These are phyloP conservation scores for Ambrosiella beaveri DNA, from an alignment of 2,329 filamentous ascomycete genomes.

Conservation along the genomic window DNA sequence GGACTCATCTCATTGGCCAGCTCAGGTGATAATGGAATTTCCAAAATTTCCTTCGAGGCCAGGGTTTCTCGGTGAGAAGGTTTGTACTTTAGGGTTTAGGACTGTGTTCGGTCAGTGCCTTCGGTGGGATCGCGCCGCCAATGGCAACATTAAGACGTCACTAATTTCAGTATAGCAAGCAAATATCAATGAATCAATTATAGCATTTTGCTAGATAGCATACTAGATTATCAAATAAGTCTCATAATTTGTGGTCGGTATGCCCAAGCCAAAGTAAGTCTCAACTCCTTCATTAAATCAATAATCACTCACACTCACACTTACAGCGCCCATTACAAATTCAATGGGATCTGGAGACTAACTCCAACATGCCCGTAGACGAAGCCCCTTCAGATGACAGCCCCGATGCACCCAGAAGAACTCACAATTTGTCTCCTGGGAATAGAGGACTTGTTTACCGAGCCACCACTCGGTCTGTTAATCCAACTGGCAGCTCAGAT, in stretches of 20 bases:
- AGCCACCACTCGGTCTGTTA: constrained; percentile 24
- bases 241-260: constrained; percentile 23
- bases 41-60: background rate
- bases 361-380: constrained; percentile 50
- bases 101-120: background rate
- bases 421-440: constrained; percentile 85
- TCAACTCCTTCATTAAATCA: background rate
- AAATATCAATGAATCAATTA: background rate
- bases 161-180: background rate
- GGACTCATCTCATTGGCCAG: background rate
- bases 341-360: constrained; percentile 52
- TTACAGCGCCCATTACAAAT: constrained; percentile 58
- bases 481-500: constrained; percentile 26
- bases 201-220: too few species aligned
- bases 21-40: background rate
- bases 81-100: background rate
- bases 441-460: constrained; percentile 75
- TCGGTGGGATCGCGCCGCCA: background rate
- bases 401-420: constrained; percentile 45
- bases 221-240: background rate
- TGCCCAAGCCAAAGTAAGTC: constrained; percentile 20
- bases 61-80: background rate
- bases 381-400: constrained; percentile 55
- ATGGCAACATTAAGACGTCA: background rate
- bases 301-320: constrained; percentile 18